Base-by-base conservation (phyloP, 768 basidiomycete genomes). In the Tricholoma matsutake region DNA sequence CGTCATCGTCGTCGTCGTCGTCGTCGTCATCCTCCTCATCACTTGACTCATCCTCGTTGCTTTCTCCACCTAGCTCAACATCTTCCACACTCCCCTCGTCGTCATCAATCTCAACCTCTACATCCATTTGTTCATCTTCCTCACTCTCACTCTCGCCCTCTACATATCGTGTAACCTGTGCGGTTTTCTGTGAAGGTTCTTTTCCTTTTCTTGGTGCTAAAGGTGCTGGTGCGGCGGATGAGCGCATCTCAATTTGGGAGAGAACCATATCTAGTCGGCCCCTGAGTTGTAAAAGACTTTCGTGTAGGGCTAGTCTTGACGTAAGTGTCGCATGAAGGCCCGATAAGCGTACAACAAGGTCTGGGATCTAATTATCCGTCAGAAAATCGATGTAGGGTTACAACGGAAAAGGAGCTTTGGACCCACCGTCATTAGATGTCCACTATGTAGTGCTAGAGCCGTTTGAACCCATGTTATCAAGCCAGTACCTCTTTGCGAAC, bases 211-310 rank as follows among this genome's bases (percentile, higher is more conserved):
- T 79, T 14, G 79, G 74, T 14, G 78, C 73, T 51, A 86, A 70
- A 4, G 83, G 79, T 2, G 85, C 80, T 20, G 88, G 89, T 10
- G 84, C 84, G 13, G 81, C 77, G n/a, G 90, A 86, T 29, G 91
- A 85, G 20, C 96, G 86, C 76, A 95, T 83, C 71, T 96, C 92
- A 58, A 98, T 91, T 71, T 98, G 97, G 0, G 94, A 90, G 54
- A 98, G 81, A 22, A 97, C 92, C 79, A 95, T 91, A 69, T 98
- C 96, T 29, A 98, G 80, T 59, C 94, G 86, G 28, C 97, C 97
- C 61, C 87, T 91, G 43, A 99, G 80, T 2, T 91, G 86, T 9
- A 96, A 79, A 18, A 99, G 80, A 60, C 87, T 91, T 63, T 94
- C 89, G 63, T 97, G 92, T 51, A 98, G 76, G 25, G 87, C 81